Evolutionary conservation across 2,329 filamentous ascomycete species (phyloP), one percentile per base, ranked within the genome.

Genomic region (Dendrostoma leiphaemia): DNA sequence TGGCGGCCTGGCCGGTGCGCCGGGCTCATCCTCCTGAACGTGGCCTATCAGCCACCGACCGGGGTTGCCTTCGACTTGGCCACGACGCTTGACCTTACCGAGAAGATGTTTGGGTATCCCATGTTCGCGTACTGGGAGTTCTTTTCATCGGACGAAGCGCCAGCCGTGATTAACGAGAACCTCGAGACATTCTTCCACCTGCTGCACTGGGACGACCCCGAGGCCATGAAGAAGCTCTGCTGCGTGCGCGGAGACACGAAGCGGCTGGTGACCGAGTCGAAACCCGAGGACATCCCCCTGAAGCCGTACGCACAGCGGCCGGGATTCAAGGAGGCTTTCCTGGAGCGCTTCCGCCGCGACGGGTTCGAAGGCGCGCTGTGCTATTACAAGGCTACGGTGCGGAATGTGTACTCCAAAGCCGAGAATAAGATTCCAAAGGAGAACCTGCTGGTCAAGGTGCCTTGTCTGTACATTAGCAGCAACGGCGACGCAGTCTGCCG

Each of bases 41-140:
- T 76, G 3, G 57, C 70, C 9, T 80, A 79, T 63, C 53, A 60
- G 12, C 63, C 68, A 1, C 75, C 75, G 1, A 53, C 57, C 0
- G 54, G 57, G 1, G 40, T 51, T 3, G 34, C 38, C 13, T 75
- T 75, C 53, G 63, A 74, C 51, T 65, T 76, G 3, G 69, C 71
- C 3, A 54, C 54, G 4, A 51, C 62, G 1, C 74, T 74, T 53
- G 60, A 60, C 6, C 9, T 61, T 9, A 68, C 66, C 1, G 60
- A 68, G 34, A 55, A 70, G 51, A 37, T 47, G 0, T 67, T 71
- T 26, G 77, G 77, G 10, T 68, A 69, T 44, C 63, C 69, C 2
- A 28, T 64, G 1, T 70, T 67, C 41, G 63, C 67, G 28, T 81
- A 80, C 65, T 79, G 75, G 74, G 61, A 74, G 46, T 68, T 79